Conservation (phyloP, 2,329 filamentous ascomycete species). For the Dothistroma pini region DNA sequence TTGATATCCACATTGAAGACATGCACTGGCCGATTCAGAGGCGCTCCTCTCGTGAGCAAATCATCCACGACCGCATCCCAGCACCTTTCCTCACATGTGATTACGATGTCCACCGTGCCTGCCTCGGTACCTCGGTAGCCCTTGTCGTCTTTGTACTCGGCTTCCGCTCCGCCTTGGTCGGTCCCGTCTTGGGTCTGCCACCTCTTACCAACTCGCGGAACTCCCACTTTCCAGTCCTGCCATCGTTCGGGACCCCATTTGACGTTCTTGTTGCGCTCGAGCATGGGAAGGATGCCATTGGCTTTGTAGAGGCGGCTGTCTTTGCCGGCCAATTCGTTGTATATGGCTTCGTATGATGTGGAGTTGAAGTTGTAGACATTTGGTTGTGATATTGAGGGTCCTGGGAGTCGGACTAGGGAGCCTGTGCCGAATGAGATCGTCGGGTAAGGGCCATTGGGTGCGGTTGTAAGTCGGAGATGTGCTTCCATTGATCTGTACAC, state of each 20-base stretch:
- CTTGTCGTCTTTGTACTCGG: conserved; percentile 60
- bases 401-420: conserved; percentile 87
- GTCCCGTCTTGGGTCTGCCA: conserved; percentile 1
- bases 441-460: conserved; percentile 61
- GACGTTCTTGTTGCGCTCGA: conserved; percentile 83
- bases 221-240: conserved; percentile 93
- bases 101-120: conserved; percentile 87
- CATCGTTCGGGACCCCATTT: conserved; percentile 97
- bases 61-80: conserved; percentile 98
- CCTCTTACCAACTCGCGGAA: conserved; percentile 70
- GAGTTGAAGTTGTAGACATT: conserved; percentile 99
- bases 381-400: conserved; percentile 84
- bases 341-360: conserved; percentile 92
- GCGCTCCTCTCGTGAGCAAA: conserved; percentile 76
- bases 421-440: conserved; percentile 98
- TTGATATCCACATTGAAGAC: conserved; percentile 98
- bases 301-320: conserved; percentile 83
- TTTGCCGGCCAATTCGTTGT: conserved; percentile 81
- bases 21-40: conserved; percentile 88
- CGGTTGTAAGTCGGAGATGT: conserved; percentile 84
- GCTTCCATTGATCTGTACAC: conserved; percentile 84
- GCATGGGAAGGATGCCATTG: conserved; percentile 94
- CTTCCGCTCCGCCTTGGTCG: conserved; percentile 17
- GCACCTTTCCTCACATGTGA: conserved; percentile 96
- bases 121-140: conserved; percentile 79